These are phyloP conservation scores for Globisporangium cystogenes DNA, from an alignment of 352 stramenopile genomes.

Conservation along the genomic window DNA sequence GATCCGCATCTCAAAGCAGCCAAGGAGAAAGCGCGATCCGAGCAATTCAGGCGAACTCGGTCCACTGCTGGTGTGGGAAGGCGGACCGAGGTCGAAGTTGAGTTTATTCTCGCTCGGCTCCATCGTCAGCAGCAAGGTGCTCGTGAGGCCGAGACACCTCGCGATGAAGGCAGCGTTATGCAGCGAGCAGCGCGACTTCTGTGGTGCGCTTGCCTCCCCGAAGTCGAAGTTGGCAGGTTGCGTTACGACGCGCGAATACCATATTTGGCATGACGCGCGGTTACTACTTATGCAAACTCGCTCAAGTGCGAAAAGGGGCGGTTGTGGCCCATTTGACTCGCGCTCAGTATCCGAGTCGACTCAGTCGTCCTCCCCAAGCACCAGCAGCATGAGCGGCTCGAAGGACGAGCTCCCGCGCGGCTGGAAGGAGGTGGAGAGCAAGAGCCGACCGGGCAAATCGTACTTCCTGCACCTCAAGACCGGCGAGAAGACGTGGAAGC, in stretches of 20 bases:
- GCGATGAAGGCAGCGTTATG: no score
- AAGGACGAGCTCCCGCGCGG: slow-evolving; percentile 62
- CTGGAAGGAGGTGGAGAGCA: slow-evolving; percentile 87
- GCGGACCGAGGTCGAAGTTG: not conserved
- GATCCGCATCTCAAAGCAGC: not conserved
- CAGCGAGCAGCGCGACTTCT: no score
- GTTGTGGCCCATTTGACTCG: not conserved
- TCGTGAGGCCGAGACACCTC: no score
- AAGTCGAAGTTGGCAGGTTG: no score
- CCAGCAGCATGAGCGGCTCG: not conserved
- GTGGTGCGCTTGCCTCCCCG: no score
- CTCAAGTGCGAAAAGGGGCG: not conserved
- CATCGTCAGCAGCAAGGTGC: not conserved
- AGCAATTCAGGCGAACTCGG: not conserved
- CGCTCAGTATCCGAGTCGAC: not conserved
- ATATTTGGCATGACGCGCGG: not conserved
- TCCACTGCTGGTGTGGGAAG: not conserved
- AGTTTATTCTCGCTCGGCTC: not conserved
- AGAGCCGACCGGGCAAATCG: slow-evolving; percentile 75
- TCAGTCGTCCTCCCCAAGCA: no score
- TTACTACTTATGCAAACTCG: not conserved
- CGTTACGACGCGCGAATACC: no score
- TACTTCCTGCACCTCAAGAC: slow-evolving; percentile 85
- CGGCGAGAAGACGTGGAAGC: slow-evolving; percentile 86
- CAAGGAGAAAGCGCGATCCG: not conserved